Percentiles rank a stretch among this genome's conserved stretches.
phyloP scores from a whole-genome alignment of 1,139 yeast species.

The Wickerhamiella infanticola region DNA sequence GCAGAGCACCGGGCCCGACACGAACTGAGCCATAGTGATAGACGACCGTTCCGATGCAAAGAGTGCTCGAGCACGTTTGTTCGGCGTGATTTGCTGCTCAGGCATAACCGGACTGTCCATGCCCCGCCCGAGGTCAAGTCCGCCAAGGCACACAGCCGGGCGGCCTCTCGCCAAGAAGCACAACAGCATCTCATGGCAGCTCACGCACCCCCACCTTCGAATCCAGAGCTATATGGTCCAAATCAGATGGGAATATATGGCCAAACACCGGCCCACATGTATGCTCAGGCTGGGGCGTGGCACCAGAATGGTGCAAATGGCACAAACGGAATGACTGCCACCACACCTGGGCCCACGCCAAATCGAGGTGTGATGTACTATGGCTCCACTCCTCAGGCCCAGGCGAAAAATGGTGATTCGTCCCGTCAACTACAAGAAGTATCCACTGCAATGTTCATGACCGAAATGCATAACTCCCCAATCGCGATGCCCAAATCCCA shows the following conservation, averaged over 20 bases:
- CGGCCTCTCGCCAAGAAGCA: slow-evolving; percentile 3
- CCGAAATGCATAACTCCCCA: slow-evolving; percentile 16
- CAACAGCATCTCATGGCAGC: background rate
- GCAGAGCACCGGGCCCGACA: slow-evolving; percentile 74
- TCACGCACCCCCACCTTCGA: background rate
- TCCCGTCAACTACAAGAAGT: slow-evolving; percentile 13
- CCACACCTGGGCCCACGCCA: background rate
- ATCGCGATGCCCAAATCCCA: background rate
- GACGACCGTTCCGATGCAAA: slow-evolving; percentile 17
- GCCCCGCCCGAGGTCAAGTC: background rate
- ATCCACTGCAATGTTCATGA: slow-evolving; percentile 19
- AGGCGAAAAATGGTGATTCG: background rate
- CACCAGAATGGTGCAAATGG: background rate
- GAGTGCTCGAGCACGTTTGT: slow-evolving; percentile 7
- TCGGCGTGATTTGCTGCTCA: slow-evolving; percentile 8
- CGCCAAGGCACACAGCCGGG: background rate
- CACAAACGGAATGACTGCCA: background rate
- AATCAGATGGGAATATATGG: background rate
- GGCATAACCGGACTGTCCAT: slow-evolving; percentile 9
- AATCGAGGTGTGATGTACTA: background rate
- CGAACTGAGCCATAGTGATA: slow-evolving; percentile 72
- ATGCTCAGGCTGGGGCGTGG: background rate
- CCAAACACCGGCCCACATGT: background rate
- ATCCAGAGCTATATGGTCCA: slow-evolving; percentile 1
- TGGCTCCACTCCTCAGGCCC: background rate